Evolutionary conservation across 176 grass and related monocot species (phyloP).

Genomic region (Musa schizocarpa): DNA sequence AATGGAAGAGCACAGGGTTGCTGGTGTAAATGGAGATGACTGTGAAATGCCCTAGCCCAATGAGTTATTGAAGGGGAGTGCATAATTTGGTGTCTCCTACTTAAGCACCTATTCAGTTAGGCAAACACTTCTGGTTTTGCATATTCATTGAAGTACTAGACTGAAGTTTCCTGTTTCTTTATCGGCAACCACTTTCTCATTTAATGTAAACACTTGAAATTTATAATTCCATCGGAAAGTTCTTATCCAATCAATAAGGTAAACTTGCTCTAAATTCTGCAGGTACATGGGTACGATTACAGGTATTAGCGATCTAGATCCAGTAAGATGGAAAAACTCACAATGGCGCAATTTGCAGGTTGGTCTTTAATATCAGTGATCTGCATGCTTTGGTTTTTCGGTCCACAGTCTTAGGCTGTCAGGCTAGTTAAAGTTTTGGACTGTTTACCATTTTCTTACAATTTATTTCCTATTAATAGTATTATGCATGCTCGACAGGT

Average conservation of each 20-base stretch:
- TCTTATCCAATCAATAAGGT: neutral
- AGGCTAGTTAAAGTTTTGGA: neutral
- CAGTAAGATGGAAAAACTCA: conserved; percentile 97
- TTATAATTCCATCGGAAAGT: neutral
- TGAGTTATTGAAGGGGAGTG: neutral
- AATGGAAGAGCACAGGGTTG: neutral
- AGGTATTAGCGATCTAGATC: conserved; percentile 88
- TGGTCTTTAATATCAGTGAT: conserved; percentile 10
- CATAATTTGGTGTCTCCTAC: neutral
- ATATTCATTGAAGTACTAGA: neutral
- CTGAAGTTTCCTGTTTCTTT: neutral
- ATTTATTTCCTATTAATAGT: conserved; percentile 8
- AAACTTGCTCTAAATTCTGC: conserved; percentile 7
- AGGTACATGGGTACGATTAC: conserved; percentile 99
- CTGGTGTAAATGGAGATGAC: neutral
- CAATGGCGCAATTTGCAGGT: conserved; percentile 99
- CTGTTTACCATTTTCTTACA: neutral
- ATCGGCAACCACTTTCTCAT: neutral
- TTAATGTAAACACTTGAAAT: neutral
- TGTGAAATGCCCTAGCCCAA: neutral
- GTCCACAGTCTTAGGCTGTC: neutral
- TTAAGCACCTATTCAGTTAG: too few relatives aligned
- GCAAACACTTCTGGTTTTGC: neutral
- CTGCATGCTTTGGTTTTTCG: neutral
- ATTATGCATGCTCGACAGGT: conserved; percentile 42